These are phyloP conservation scores for Alternaria novae-zelandiae DNA, from an alignment of 2,329 filamentous ascomycete species.

Conservation along the genomic window DNA sequence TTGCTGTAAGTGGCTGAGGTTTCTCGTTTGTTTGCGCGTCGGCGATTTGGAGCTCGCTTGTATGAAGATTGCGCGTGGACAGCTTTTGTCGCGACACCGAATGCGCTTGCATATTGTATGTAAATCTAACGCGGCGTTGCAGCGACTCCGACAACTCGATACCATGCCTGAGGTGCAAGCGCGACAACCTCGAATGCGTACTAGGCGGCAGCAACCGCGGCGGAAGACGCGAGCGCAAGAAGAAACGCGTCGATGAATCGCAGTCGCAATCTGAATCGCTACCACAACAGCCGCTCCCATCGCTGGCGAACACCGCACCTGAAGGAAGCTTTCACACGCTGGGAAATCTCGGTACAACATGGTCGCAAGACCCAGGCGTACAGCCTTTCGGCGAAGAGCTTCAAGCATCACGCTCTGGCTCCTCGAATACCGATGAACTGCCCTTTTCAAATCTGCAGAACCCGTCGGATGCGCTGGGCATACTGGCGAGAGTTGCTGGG, in stretches of 20 bases:
- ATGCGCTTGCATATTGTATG: not conserved
- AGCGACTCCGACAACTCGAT: conserved; percentile 57
- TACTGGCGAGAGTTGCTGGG: conserved; percentile 55
- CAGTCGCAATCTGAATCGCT: conserved; percentile 8
- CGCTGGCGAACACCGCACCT: conserved; percentile 37
- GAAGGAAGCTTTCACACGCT: conserved; percentile 45
- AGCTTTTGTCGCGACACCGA: not conserved
- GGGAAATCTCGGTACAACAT: conserved; percentile 48
- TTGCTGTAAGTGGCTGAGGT: conserved; percentile 42
- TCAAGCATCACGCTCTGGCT: conserved; percentile 37
- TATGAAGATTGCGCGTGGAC: not conserved
- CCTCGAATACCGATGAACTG: conserved; percentile 43
- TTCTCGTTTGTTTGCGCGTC: conserved; percentile 6
- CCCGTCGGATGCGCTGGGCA: conserved; percentile 57
- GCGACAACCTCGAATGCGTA: conserved; percentile 64
- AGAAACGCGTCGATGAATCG: conserved; percentile 37
- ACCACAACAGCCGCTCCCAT: conserved; percentile 24
- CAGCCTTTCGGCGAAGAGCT: conserved; percentile 27
- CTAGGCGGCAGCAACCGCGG: conserved; percentile 66
- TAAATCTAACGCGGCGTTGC: not conserved
- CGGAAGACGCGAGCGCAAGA: conserved; percentile 64
- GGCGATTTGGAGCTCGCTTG: not conserved
- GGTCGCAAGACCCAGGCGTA: conserved; percentile 31
- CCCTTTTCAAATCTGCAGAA: conserved; percentile 55
- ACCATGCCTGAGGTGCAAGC: conserved; percentile 64